Evolutionary conservation across 345 rosid species (phyloP).

Genomic region (Geranium brycei): DNA sequence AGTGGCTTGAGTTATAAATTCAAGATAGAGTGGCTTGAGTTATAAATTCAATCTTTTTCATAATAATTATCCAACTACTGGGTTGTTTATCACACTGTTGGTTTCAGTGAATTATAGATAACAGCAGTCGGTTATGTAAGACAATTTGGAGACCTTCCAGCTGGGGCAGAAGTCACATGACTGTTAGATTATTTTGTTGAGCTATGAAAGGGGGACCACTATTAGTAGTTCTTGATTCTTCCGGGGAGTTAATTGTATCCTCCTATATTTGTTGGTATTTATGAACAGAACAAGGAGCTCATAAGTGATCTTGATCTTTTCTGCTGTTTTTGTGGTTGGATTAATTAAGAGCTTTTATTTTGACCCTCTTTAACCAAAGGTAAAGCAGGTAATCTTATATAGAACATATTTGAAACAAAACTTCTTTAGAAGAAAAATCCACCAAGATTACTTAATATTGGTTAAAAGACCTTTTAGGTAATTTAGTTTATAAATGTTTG

Average conservation of each 20-base stretch:
- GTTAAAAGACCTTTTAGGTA: background rate
- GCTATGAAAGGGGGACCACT: constrained; percentile 1
- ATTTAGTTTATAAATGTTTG: background rate
- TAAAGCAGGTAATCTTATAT: too few relatives aligned
- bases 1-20: too few relatives aligned
- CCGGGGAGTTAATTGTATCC: background rate
- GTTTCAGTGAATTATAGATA: background rate
- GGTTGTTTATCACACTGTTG: background rate
- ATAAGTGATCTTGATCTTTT: constrained; percentile 2
- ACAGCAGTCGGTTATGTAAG: constrained; percentile 1
- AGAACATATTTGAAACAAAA: too few relatives aligned
- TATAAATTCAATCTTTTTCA: background rate
- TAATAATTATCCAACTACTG: background rate
- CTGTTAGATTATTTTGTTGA: background rate
- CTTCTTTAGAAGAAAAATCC: background rate
- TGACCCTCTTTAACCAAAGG: background rate
- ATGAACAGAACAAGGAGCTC: constrained; percentile 7
- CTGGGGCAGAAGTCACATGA: constrained; percentile 2
- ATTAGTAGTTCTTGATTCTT: background rate
- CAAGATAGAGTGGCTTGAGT: too few relatives aligned
- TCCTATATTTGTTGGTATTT: background rate
- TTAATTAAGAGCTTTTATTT: background rate
- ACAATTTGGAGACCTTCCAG: background rate
- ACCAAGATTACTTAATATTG: background rate
- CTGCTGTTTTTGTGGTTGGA: background rate